Evolutionary conservation across 2,329 filamentous ascomycete genomes (phyloP).

Genomic region (Didymella arachidicola): DNA sequence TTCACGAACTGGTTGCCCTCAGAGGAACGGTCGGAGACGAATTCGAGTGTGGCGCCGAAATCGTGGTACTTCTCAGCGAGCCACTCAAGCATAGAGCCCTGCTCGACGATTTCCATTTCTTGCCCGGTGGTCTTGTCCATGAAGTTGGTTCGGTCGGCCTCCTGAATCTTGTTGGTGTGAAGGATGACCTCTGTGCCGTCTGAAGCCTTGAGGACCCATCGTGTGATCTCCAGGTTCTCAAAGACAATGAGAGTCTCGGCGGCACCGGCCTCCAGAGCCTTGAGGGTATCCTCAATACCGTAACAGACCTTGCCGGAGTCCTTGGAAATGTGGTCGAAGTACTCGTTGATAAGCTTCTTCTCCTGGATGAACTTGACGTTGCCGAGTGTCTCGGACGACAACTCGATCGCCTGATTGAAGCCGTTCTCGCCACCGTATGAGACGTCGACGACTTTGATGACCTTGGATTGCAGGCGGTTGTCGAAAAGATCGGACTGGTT

Average conservation of each 20-base stretch:
- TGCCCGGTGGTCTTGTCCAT: slow-evolving; percentile 95
- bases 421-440: slow-evolving; percentile 99
- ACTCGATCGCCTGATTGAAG: slow-evolving; percentile 98
- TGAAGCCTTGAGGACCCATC: slow-evolving; percentile 86
- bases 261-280: slow-evolving; percentile 93
- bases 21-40: slow-evolving; percentile 95
- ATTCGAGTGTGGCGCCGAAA: slow-evolving; percentile 94
- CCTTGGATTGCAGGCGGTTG: slow-evolving; percentile 86
- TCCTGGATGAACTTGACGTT: slow-evolving; percentile 99
- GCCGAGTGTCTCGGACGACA: slow-evolving; percentile 92
- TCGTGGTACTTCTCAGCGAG: slow-evolving; percentile 98
- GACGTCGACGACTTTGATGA: slow-evolving; percentile 99
- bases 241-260: slow-evolving; percentile 95
- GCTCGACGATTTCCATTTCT: slow-evolving; percentile 93
- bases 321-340: slow-evolving; percentile 99
- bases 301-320: slow-evolving; percentile 98
- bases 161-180: slow-evolving; percentile 88
- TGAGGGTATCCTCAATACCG: slow-evolving; percentile 95
- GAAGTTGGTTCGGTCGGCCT: slow-evolving; percentile 81
- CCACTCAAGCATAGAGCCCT: slow-evolving; percentile 98
- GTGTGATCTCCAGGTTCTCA: slow-evolving; percentile 94
- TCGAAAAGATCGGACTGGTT: slow-evolving; percentile 99
- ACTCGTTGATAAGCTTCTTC: slow-evolving; percentile 99
- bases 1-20: slow-evolving; percentile 99
- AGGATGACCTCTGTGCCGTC: slow-evolving; percentile 75